phyloP scores from a whole-genome alignment of 2,329 filamentous ascomycete species.

The Pseudovirgaria hyperparasitica region DNA sequence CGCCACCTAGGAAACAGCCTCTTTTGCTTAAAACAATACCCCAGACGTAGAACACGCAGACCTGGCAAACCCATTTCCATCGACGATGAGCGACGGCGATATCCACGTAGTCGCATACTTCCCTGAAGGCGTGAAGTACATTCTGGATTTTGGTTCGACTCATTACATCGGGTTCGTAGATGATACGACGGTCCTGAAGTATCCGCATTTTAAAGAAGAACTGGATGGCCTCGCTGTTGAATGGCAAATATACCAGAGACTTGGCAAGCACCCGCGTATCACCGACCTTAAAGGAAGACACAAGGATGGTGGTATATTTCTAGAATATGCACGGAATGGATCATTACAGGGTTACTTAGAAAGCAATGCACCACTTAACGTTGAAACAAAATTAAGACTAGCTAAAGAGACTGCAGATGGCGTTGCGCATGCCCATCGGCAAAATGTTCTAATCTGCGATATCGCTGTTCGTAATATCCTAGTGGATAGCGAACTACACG shows the following conservation, averaged over 20 bases:
- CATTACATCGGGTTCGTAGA: constrained; percentile 6
- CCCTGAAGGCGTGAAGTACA: constrained; percentile 6
- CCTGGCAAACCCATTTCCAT: too few species aligned
- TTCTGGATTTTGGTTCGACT: constrained; percentile 4
- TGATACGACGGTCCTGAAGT: constrained; percentile 7
- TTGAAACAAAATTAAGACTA: neutral
- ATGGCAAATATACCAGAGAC: constrained; percentile 5
- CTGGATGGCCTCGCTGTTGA: constrained; percentile 4
- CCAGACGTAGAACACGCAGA: too few species aligned
- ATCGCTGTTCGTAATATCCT: constrained; percentile 1
- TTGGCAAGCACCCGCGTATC: constrained; percentile 8
- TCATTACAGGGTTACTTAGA: constrained; percentile 8
- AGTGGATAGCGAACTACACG: neutral
- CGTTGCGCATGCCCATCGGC: neutral
- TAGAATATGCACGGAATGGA: constrained; percentile 8
- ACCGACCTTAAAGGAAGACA: constrained; percentile 6
- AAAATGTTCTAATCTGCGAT: neutral
- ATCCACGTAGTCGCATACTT: too few species aligned
- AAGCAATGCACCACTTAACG: neutral
- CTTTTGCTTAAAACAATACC: too few species aligned
- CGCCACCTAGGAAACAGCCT: too few species aligned
- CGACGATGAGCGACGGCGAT: too few species aligned
- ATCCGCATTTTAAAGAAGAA: constrained; percentile 4
- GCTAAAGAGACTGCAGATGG: constrained; percentile 1
- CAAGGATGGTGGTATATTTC: constrained; percentile 6